These are phyloP conservation scores for Ilyonectria sp. DNA, from an alignment of 2,329 filamentous ascomycete genomes.

Conservation along the genomic window DNA sequence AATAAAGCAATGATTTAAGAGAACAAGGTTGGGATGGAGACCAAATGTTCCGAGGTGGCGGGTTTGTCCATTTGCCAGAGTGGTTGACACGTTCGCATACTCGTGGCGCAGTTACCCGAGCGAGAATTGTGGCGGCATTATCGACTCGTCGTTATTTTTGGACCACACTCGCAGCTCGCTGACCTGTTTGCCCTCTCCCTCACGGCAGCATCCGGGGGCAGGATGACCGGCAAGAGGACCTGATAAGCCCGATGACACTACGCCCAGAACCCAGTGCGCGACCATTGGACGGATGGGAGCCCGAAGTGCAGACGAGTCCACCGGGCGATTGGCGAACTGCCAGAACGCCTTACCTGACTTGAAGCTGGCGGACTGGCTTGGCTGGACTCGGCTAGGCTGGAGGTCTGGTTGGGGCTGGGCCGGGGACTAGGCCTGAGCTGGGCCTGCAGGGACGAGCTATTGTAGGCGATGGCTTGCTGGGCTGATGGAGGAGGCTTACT, in stretches of 20 bases:
- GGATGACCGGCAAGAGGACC: not conserved
- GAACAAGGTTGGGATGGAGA: not conserved
- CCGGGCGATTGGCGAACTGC: constrained; percentile 29
- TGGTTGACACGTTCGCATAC: not conserved
- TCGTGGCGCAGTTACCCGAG: constrained; percentile 9
- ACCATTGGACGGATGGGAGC: not conserved
- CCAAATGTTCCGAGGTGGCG: not conserved
- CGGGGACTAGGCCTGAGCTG: constrained; percentile 36
- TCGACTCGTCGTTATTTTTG: not conserved
- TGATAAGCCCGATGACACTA: constrained; percentile 7
- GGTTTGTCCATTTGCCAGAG: not conserved
- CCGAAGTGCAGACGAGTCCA: constrained; percentile 11
- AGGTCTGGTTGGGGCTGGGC: constrained; percentile 42
- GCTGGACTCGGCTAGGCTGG: constrained; percentile 39
- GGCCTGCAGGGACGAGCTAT: constrained; percentile 19
- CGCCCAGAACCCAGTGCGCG: not conserved
- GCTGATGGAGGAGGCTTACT: constrained; percentile 26
- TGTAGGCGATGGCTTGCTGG: constrained; percentile 16
- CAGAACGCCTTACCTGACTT: constrained; percentile 35
- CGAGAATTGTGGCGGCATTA: not conserved
- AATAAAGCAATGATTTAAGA: no score
- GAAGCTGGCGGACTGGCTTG: constrained; percentile 35
- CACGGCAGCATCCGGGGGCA: not conserved
- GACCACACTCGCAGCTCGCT: not conserved
- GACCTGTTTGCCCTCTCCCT: not conserved